A percentile compares a stretch with the other conserved stretches of the same genome.
Conservation (phyloP, 1,284 basidiomycete genomes). For the Puccinia polysora region DNA sequence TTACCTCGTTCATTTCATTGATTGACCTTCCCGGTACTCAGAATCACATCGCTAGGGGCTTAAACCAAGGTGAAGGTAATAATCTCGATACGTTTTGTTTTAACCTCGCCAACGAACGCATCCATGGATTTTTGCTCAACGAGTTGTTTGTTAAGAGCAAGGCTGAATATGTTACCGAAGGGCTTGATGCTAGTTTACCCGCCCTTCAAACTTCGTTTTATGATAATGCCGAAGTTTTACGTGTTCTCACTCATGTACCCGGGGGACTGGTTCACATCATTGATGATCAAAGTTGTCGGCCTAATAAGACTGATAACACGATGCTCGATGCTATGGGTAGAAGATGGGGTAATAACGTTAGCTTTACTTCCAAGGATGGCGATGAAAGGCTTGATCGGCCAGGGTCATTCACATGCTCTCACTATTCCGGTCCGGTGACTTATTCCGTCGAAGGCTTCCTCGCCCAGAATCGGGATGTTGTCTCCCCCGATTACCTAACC, state of each 20-base stretch:
- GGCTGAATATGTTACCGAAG: conserved; percentile 74
- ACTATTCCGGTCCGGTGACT: conserved; percentile 83
- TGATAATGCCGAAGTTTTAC: conserved; percentile 84
- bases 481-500: conserved; percentile 88
- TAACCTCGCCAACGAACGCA: conserved; percentile 88
- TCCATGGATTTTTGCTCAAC: conserved; percentile 78
- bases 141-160: conserved; percentile 62
- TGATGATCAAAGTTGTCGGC: conserved; percentile 85
- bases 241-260: conserved; percentile 77
- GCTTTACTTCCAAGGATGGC: conserved; percentile 65
- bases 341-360: conserved; percentile 86
- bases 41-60: conserved; percentile 66
- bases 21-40: conserved; percentile 86
- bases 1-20: conserved; percentile 84
- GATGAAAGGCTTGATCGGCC: conserved; percentile 66
- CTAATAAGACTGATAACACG: conserved; percentile 83
- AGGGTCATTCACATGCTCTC: conserved; percentile 86
- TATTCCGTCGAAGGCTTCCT: conserved; percentile 87
- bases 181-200: conserved; percentile 68
- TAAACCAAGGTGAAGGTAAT: conserved; percentile 60
- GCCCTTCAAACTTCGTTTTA: conserved; percentile 67
- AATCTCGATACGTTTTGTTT: conserved; percentile 93
- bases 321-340: conserved; percentile 93
- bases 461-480: conserved; percentile 77
- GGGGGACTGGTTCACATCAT: conserved; percentile 93